A percentile compares a stretch with the other conserved stretches of the same genome.
Conservation (phyloP, 148 eudicot genomes). For the Beta vulgaris region DNA sequence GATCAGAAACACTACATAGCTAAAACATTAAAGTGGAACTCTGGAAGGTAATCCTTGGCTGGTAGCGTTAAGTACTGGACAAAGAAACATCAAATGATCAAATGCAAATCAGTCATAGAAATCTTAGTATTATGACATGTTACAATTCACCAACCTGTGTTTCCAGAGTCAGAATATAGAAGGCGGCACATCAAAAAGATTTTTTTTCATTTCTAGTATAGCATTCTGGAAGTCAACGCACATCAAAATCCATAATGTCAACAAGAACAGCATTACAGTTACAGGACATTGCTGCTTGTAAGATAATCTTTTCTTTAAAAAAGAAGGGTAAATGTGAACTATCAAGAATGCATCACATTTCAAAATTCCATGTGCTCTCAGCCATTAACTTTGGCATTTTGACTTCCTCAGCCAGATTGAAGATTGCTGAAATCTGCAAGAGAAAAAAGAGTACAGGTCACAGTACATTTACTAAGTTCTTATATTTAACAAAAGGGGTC, state of each 20-base stretch:
- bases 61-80: too few species aligned
- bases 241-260: slow-evolving; percentile 7
- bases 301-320: not conserved
- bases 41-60: too few species aligned
- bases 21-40: too few species aligned
- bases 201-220: too few species aligned
- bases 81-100: too few species aligned
- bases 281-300: slow-evolving; percentile 2
- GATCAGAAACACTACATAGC: too few species aligned
- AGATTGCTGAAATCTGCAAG: slow-evolving; percentile 52
- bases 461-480: not conserved
- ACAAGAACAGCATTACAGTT: not conserved
- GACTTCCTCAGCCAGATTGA: slow-evolving; percentile 50
- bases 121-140: too few species aligned
- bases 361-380: slow-evolving; percentile 77
- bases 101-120: too few species aligned
- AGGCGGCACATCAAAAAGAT: too few species aligned
- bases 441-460: not conserved
- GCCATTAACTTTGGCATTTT: slow-evolving; percentile 58
- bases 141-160: too few species aligned
- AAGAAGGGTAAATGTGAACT: not conserved
- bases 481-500: not conserved
- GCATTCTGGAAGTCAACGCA: too few species aligned
- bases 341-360: slow-evolving; percentile 42
- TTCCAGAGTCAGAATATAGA: too few species aligned